Evolutionary conservation across 2,329 filamentous ascomycete species (phyloP).

Genomic region (Trichoderma arundinaceum): DNA sequence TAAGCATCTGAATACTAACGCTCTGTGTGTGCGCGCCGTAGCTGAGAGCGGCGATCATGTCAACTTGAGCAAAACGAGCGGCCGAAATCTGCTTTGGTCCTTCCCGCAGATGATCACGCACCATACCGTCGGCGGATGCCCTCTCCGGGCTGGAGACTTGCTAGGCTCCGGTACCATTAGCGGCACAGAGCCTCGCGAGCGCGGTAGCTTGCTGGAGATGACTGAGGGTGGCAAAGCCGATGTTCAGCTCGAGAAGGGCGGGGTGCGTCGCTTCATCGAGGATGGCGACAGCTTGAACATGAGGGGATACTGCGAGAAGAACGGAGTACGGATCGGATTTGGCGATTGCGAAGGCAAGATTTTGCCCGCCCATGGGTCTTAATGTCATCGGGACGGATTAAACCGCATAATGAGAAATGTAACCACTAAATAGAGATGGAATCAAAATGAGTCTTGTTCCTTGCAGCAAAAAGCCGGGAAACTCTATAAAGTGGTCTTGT

Average conservation of each 20-base stretch:
- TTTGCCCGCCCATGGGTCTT: constrained; percentile 30
- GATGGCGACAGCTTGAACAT: constrained; percentile 75
- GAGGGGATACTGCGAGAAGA: constrained; percentile 68
- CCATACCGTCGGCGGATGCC: constrained; percentile 78
- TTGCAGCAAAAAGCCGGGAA: not conserved
- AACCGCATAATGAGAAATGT: constrained; percentile 3
- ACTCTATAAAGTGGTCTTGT: too few relatives aligned
- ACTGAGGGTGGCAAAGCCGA: constrained; percentile 70
- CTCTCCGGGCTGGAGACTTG: constrained; percentile 74
- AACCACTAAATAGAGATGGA: constrained; percentile 2
- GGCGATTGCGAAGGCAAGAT: constrained; percentile 55
- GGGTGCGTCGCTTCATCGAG: constrained; percentile 72
- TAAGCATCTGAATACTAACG: not conserved
- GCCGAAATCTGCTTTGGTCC: constrained; percentile 69
- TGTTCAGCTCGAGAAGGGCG: constrained; percentile 66
- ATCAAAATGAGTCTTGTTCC: not conserved
- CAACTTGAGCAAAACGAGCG: constrained; percentile 45
- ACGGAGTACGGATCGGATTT: constrained; percentile 74
- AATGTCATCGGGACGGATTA: not conserved
- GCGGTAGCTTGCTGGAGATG: constrained; percentile 75
- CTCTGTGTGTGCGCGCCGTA: constrained; percentile 25
- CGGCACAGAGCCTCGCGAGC: constrained; percentile 65
- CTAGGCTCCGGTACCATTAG: constrained; percentile 79
- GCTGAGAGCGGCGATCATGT: constrained; percentile 43
- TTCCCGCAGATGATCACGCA: constrained; percentile 86